Percentiles rank a stretch among this genome's conserved stretches.
Conservation (phyloP, 2,329 filamentous ascomycete genomes). For the Botrytis sinoallii region DNA sequence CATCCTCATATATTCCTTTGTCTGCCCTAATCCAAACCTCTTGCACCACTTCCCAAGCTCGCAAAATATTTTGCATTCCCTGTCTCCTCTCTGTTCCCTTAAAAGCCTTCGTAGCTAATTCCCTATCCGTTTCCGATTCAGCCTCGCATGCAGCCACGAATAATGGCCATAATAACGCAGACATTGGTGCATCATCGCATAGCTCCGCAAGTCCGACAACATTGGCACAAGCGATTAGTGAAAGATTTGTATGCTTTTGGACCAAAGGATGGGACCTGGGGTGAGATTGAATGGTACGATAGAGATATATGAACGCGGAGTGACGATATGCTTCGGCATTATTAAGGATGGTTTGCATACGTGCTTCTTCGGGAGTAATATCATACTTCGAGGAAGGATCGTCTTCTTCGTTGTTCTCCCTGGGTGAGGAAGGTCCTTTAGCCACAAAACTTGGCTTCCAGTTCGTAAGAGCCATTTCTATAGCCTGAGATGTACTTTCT, state of each 20-base stretch:
- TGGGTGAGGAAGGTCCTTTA: constrained; percentile 26
- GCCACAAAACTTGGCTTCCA: constrained; percentile 54
- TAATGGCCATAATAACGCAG: constrained; percentile 61
- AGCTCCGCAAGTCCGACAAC: constrained; percentile 47
- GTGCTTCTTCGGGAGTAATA: constrained; percentile 17
- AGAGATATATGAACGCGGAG: constrained; percentile 46
- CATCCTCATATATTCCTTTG: constrained; percentile 19
- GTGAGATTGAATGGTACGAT: constrained; percentile 42
- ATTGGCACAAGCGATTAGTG: constrained; percentile 52
- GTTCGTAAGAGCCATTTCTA: constrained; percentile 52
- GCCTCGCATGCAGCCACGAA: constrained; percentile 63
- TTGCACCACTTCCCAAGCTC: constrained; percentile 57
- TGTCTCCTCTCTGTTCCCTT: constrained; percentile 52
- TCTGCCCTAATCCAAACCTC: constrained; percentile 60
- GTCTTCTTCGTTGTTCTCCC: constrained; percentile 11
- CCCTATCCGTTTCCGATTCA: constrained; percentile 47
- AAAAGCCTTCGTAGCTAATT: constrained; percentile 51
- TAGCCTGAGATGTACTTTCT: constrained; percentile 47
- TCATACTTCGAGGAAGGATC: constrained; percentile 9
- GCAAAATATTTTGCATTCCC: constrained; percentile 63
- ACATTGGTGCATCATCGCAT: constrained; percentile 51
- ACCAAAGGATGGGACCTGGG: constrained; percentile 48
- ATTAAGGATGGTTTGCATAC: constrained; percentile 38
- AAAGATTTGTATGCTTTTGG: constrained; percentile 50
- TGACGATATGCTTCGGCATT: constrained; percentile 51